Conservation (phyloP, 202 grass and related monocot genomes). For the Eragrostis tef region DNA sequence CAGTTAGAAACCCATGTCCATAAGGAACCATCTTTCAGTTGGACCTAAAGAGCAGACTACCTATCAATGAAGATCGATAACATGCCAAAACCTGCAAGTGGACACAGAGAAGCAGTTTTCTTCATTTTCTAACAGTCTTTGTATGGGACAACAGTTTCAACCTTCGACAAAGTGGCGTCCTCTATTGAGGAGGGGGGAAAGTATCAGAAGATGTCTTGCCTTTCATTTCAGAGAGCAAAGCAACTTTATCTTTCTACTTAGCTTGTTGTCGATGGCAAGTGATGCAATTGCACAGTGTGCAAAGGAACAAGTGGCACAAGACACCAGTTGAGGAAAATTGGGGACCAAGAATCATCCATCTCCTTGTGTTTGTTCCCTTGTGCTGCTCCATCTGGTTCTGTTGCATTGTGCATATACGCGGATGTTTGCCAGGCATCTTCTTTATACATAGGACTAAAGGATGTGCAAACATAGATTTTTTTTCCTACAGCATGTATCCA, state of each 20-base stretch:
- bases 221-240: conserved; percentile 34
- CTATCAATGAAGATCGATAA: conserved; percentile 47
- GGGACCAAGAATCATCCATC: conserved; percentile 42
- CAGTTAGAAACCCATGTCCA: conserved; percentile 62
- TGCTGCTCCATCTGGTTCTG: conserved; percentile 46
- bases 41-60: conserved; percentile 43
- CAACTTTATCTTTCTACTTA: conserved; percentile 52
- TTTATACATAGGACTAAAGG: not conserved
- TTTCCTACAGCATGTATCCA: not conserved
- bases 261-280: conserved; percentile 66
- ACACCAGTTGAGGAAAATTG: conserved; percentile 40
- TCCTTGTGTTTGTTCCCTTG: conserved; percentile 49
- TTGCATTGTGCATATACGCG: conserved; percentile 7
- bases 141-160: conserved; percentile 44
- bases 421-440: conserved; percentile 1
- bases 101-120: conserved; percentile 28
- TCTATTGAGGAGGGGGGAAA: conserved; percentile 36
- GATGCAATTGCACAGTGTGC: conserved; percentile 61
- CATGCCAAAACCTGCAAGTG: conserved; percentile 51
- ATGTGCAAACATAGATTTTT: not conserved
- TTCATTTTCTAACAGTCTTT: conserved; percentile 16
- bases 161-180: conserved; percentile 49
- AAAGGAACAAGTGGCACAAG: conserved; percentile 51
- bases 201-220: conserved; percentile 39
- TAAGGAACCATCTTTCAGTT: conserved; percentile 67